Evolutionary conservation across 768 basidiomycete species (phyloP), one percentile per base, ranked within the genome.

Genomic region (Trametes gibbosa): DNA sequence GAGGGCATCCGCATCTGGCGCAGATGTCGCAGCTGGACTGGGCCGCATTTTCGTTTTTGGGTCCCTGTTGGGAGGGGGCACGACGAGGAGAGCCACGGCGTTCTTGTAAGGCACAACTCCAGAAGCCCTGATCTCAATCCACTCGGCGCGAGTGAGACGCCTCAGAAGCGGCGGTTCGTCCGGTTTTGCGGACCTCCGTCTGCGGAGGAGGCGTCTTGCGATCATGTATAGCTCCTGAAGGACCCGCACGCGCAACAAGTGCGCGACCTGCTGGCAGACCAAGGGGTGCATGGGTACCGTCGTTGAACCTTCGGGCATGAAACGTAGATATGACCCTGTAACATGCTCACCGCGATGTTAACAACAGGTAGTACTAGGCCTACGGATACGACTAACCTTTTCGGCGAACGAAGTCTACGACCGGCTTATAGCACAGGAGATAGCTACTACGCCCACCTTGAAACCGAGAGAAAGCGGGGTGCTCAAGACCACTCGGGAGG

Each of bases 171-270:
- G 73, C 1, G 62, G 52, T 14, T 66, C 64, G 14, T 19, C 41
- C 14, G 61, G 40, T 24, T 47, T 56, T 19, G 62, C 58, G 9
- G 40, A 65, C 17, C 63, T 69, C 46, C 65, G 75, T 61, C 52
- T 56, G 41, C n/a, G 61, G 62, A 75, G 70, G 45, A 87, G 68
- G 7, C 68, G 70, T 13, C 81, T 78, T 0, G 73, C 75, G 41
- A 92, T 70, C 5, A 91, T 69, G 39, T 85, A 79, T 6, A 93
- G 72, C 65, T 93, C 92, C 69, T 92, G 90, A 2, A 93, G 73
- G 13, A 91, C 80, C 17, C 91, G 84, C 14, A 88, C 70, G 45
- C 90, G 89, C 10, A 93, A 75, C 23, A 86, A 76, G 65, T 91
- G 85, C 2, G 75, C 75, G 35, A 90, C 79, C 43, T 92, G 85